Base-by-base conservation (phyloP, 306 rosid genomes). In the Cicer bijugum region DNA sequence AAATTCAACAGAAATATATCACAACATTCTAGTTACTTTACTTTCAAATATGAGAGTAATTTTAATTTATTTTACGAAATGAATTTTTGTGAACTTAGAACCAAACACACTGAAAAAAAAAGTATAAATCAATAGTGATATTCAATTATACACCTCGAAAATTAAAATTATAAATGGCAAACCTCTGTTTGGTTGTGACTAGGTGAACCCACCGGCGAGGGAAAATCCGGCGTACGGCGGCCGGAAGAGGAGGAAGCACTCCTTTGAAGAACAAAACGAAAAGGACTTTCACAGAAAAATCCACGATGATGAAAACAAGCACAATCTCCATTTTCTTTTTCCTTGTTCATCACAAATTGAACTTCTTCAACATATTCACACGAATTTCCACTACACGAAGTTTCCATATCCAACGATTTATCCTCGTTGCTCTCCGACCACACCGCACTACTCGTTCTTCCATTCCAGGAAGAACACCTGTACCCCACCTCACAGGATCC, bases 361-460 rank as follows among this genome's bases (percentile, higher is more conserved):
- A 44, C 68, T 67, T 80, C 83, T 57, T 83, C 76, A 19, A 78
- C 77, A 5, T 78, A 72, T 60, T 74, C 90, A 12, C 76, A 68
- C 42, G 82, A 88, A 12, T 81, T 77, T 35, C 69, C 72, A 53
- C 87, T 66, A 2, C 72, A 39, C 0, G 80, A 85, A 6, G 86
- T 82, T 71, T 85, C 88, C 75, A 78, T 66, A 52, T 88, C 88
- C 69, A 85, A 14, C 10, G 89, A 88, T 68, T 83, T 85, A 9
- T 84, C 88, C 42, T 86, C 88, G 20, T 82, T 83, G 67, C 82
- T 85, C 80, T 89, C 90, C 0, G 97, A 91, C 93, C 93, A 91
- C 6, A 81, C 77, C 10, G 75, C 88, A 15, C 92, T 90, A 35
- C 96, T 89, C 48, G 69, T 53, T 44, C 89, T 84, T 7, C 80